Percentiles rank a stretch among this genome's conserved stretches.
Evolutionary conservation across 768 basidiomycete species (phyloP).

Genomic region (Leccinellum albellum): DNA sequence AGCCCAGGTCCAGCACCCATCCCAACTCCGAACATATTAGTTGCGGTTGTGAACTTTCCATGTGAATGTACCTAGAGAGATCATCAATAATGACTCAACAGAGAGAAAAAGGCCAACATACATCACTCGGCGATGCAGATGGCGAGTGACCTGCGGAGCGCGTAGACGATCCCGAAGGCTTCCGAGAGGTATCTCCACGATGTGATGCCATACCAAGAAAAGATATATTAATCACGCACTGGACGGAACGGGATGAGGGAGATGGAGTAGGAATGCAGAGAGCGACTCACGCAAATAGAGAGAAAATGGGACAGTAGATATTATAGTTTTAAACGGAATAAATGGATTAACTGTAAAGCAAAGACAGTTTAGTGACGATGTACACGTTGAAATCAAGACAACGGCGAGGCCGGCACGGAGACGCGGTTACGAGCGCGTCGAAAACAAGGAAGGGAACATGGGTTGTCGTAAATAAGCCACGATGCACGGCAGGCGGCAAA

Average conservation of each 20-base stretch:
- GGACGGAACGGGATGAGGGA: slow-evolving; percentile 16
- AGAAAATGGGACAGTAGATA: slow-evolving; percentile 21
- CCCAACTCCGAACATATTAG: slow-evolving; percentile 52
- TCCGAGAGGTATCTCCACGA: slow-evolving; percentile 49
- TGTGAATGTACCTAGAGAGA: slow-evolving; percentile 37
- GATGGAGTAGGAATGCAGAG: slow-evolving; percentile 4
- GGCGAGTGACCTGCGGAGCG: slow-evolving; percentile 64
- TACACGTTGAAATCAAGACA: slow-evolving; percentile 21
- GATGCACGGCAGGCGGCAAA: slow-evolving; percentile 26
- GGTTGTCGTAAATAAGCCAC: slow-evolving; percentile 32
- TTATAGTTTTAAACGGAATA: slow-evolving; percentile 33
- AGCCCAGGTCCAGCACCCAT: slow-evolving; percentile 45
- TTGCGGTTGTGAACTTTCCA: slow-evolving; percentile 41
- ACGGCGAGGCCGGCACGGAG: slow-evolving; percentile 27
- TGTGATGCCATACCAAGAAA: slow-evolving; percentile 31
- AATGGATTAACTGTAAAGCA: slow-evolving; percentile 35
- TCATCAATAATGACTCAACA: slow-evolving; percentile 5
- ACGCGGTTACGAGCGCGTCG: slow-evolving; percentile 31
- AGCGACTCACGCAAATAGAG: slow-evolving; percentile 29
- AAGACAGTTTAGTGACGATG: slow-evolving; percentile 22
- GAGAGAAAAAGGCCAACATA: slow-evolving; percentile 30
- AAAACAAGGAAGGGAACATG: slow-evolving; percentile 16
- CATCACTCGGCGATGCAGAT: slow-evolving; percentile 54
- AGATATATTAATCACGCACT: slow-evolving; percentile 31
- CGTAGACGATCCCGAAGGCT: slow-evolving; percentile 67